Evolutionary conservation across 306 rosid species (phyloP).

Genomic region (Rubus idaeus): DNA sequence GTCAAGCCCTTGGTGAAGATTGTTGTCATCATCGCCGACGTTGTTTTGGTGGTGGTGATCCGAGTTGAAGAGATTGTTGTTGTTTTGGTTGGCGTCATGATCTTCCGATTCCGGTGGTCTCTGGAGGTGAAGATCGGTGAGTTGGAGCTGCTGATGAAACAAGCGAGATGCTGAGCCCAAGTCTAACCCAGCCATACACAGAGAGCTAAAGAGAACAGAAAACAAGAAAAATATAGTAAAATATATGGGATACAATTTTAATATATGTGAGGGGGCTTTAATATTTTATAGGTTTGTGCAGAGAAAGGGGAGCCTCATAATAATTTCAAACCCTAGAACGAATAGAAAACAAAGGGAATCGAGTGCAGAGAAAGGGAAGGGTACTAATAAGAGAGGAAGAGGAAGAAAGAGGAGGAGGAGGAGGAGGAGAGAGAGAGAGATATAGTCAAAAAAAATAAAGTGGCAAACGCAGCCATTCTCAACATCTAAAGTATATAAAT

Average conservation of each 20-base stretch:
- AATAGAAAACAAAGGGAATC: conserved; percentile 39
- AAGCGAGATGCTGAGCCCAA: conserved; percentile 94
- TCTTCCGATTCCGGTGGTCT: conserved; percentile 36
- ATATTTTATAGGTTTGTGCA: conserved; percentile 22
- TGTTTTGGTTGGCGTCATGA: conserved; percentile 23
- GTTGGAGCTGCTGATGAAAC: conserved; percentile 63
- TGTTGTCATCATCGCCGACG: conserved; percentile 28
- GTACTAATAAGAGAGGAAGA: conserved; percentile 8
- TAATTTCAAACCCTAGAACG: conserved; percentile 38
- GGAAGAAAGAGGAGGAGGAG: conserved; percentile 2
- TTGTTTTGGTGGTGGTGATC: conserved; percentile 32
- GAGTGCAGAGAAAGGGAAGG: conserved; percentile 28
- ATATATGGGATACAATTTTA: conserved; percentile 29
- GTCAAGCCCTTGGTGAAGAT: conserved; percentile 45
- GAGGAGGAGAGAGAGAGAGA: conserved; percentile 5
- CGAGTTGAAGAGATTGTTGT: conserved; percentile 28
- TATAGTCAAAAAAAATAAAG: too few species aligned
- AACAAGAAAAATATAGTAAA: conserved; percentile 33
- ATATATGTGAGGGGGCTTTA: conserved; percentile 8
- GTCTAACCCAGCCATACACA: conserved; percentile 93
- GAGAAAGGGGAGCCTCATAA: conserved; percentile 24
- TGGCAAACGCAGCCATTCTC: conserved; percentile 33
- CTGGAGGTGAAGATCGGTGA: conserved; percentile 67
- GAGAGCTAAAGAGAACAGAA: conserved; percentile 41
- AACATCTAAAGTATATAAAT: conserved; percentile 14